phyloP scores from a whole-genome alignment of 495 filamentous ascomycete species.

The Trichoderma reesei region DNA sequence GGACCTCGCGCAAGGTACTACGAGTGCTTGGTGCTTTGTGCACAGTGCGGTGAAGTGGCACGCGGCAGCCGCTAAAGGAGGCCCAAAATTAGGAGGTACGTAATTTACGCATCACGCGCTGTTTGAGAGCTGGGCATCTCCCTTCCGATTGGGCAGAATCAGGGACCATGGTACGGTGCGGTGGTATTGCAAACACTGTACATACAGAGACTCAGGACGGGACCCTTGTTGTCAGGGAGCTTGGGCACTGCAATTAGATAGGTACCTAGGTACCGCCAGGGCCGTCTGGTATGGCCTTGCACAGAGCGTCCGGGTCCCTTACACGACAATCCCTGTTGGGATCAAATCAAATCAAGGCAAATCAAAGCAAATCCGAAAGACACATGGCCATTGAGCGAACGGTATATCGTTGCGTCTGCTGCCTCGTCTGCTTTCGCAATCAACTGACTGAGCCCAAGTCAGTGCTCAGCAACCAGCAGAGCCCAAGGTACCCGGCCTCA shows the following conservation, averaged over 20 bases:
- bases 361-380: no score
- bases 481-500: no score
- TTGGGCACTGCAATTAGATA: not conserved
- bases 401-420: not conserved
- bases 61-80: not conserved
- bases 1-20: not conserved
- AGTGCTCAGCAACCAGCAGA: not conserved
- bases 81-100: slow-evolving; percentile 1
- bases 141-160: not conserved
- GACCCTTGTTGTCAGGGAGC: not conserved
- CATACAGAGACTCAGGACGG: no score
- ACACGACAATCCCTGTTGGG: not conserved
- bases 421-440: not conserved
- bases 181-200: no score
- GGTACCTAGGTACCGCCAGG: no score
- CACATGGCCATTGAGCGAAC: not conserved
- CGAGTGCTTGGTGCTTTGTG: no score
- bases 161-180: not conserved
- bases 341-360: no score
- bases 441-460: not conserved
- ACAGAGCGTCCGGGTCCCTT: not conserved
- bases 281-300: no score
- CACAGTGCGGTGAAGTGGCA: not conserved
- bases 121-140: not conserved
- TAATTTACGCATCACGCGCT: slow-evolving; percentile 9